A percentile compares a stretch with the other conserved stretches of the same genome.
These are phyloP conservation scores for Nemania abortiva DNA, from an alignment of 2,329 filamentous ascomycete genomes.

Conservation along the genomic window DNA sequence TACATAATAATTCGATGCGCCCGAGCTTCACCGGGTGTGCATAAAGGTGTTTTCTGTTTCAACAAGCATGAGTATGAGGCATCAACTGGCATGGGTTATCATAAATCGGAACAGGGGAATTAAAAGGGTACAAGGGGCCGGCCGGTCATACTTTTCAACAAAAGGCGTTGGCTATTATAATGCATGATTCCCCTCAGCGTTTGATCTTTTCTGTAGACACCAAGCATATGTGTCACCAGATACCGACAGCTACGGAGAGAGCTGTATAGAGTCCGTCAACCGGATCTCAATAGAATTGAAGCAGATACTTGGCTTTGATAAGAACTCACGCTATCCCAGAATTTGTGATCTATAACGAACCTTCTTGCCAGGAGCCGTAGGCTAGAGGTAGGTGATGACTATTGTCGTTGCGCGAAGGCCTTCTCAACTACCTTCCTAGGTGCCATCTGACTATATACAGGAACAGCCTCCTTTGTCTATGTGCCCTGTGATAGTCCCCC, in stretches of 20 bases:
- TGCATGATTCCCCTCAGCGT: conserved; percentile 57
- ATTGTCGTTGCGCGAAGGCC: too few relatives aligned
- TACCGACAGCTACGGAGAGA: conserved; percentile 44
- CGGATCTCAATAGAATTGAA: conserved; percentile 47
- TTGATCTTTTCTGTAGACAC: conserved; percentile 48
- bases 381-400: too few relatives aligned
- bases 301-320: conserved; percentile 36
- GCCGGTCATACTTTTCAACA: conserved; percentile 54
- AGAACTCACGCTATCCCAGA: background rate
- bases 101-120: conserved; percentile 46
- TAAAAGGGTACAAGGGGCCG: conserved; percentile 48
- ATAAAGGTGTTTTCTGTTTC: conserved; percentile 45
- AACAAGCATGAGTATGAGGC: conserved; percentile 53
- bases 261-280: conserved; percentile 50
- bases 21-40: conserved; percentile 22
- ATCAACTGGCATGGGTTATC: conserved; percentile 48
- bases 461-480: too few relatives aligned
- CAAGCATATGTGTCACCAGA: conserved; percentile 43
- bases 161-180: conserved; percentile 54
- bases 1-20: conserved; percentile 43
- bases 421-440: too few relatives aligned
- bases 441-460: too few relatives aligned
- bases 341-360: background rate
- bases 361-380: too few relatives aligned
- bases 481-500: too few relatives aligned